Evolutionary conservation across 345 rosid genomes (phyloP).

Genomic region (Gossypioides kirkii): DNA sequence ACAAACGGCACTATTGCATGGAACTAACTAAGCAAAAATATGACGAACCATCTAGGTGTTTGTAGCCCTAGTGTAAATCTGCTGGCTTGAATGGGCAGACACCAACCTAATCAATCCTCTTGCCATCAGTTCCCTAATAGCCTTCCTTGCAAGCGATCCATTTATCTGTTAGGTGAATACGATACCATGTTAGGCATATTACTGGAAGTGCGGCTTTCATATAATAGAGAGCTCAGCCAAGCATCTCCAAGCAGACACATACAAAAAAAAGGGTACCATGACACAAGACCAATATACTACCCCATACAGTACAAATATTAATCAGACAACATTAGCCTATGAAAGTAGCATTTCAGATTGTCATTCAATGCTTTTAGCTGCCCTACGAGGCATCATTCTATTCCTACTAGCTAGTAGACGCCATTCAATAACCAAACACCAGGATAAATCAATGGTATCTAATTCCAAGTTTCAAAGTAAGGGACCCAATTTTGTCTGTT

Average conservation of each 20-base stretch:
- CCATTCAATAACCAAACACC: not conserved
- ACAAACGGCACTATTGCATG: not conserved
- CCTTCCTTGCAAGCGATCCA: conserved; percentile 70
- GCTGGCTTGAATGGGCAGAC: conserved; percentile 73
- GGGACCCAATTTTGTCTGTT: not conserved
- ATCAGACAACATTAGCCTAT: not conserved
- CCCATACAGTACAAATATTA: not conserved
- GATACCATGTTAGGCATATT: not conserved
- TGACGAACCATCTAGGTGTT: conserved; percentile 35
- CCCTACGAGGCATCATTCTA: not conserved
- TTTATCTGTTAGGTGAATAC: conserved; percentile 33
- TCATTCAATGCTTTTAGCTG: not conserved
- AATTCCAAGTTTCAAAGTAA: not conserved
- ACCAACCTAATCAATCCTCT: conserved; percentile 72
- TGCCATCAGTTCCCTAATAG: conserved; percentile 77
- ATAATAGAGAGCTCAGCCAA: not conserved
- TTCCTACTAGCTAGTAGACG: not conserved
- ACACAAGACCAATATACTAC: not conserved
- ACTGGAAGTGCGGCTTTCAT: not conserved
- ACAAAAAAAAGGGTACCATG: not conserved
- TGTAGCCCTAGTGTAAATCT: conserved; percentile 78
- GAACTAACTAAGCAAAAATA: conserved; percentile 7
- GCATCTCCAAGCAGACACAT: not conserved
- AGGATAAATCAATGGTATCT: not conserved
- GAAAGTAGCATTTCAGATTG: not conserved